Evolutionary conservation across 2,329 filamentous ascomycete genomes (phyloP), one percentile per base, ranked within the genome.

Genomic region (Ascosphaera aggregata): DNA sequence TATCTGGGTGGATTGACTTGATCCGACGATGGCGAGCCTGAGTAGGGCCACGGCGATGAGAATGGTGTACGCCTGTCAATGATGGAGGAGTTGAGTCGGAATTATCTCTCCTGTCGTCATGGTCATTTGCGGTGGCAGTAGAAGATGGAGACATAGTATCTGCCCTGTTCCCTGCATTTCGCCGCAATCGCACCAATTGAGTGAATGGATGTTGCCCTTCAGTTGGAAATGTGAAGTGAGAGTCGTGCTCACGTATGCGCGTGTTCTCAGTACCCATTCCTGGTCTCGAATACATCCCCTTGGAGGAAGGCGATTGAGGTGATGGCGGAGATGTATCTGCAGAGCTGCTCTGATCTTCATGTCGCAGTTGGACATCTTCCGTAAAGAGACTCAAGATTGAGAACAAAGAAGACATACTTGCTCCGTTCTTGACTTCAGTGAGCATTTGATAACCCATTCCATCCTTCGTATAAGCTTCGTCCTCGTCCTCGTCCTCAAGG

Each of bases 401-500:
- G 56, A 98, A 98, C 2, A 98, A 60, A 0, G 89, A 98, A 3
- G 89, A 98, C 86, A 98, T 94, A 1, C 91, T 86, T 1, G 89
- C 85, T 11, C 89, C 89, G 49, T 98, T 98, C 51, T 89, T 91
- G 39, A 98, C 86, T 57, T 98, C 91, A 0, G 89, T 98, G 40
- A 98, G 65, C 31, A 98, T 67, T 54, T 95, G 89, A 51, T 98
- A 98, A 22, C 78, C 80, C 53, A 93, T 84, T 41, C 80, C 74
- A 5, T 68, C 70, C 3, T 67, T 58, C 22, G 65, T 58, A 34
- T 63, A 59, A 34, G 66, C 62, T 19, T 77, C 76, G n/a, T 82
- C 77, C 32, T 63, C 59, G 34, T 66, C 62, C 19, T 77, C 76
- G n/a, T 82, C 77, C 52, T 41, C 52, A 48, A 43, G 43, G 19